Evolutionary conservation across 2,329 filamentous ascomycete species (phyloP).

Genomic region (Alternaria postmessia): DNA sequence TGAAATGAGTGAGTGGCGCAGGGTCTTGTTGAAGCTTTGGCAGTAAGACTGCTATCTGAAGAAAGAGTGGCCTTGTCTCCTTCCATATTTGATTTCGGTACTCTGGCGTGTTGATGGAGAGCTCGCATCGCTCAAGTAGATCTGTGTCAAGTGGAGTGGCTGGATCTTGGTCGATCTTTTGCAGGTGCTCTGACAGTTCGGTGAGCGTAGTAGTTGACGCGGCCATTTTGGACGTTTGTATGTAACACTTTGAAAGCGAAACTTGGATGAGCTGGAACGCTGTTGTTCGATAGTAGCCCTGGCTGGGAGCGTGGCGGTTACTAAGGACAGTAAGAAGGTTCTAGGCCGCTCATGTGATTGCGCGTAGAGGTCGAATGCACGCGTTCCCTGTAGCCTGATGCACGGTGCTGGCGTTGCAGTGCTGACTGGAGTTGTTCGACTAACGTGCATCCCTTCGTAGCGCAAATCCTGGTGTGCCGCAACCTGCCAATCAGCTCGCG

Average conservation of each 20-base stretch:
- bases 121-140: constrained; percentile 61
- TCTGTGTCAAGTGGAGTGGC: constrained; percentile 56
- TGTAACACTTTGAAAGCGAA: neutral
- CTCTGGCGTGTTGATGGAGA: constrained; percentile 49
- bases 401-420: constrained; percentile 4
- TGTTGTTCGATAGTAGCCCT: neutral
- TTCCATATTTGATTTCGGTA: constrained; percentile 39
- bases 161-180: constrained; percentile 55
- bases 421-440: neutral
- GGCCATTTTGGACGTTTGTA: constrained; percentile 26
- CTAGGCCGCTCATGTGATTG: constrained; percentile 42
- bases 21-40: constrained; percentile 66
- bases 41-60: constrained; percentile 60
- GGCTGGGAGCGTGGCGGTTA: constrained; percentile 20
- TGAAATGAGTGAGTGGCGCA: constrained; percentile 62
- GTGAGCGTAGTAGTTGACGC: constrained; percentile 28
- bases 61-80: constrained; percentile 47
- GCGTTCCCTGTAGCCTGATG: constrained; percentile 22
- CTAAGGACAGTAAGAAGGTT: constrained; percentile 25
- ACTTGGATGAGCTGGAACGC: neutral
- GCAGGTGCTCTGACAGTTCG: constrained; percentile 55
- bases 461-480: no score
- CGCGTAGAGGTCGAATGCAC: constrained; percentile 27
- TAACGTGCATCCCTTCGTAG: no score
- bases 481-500: no score